A percentile compares a stretch with the other conserved stretches of the same genome.
phyloP scores from a whole-genome alignment of 768 basidiomycete genomes.

The Leccinum incarnatum region DNA sequence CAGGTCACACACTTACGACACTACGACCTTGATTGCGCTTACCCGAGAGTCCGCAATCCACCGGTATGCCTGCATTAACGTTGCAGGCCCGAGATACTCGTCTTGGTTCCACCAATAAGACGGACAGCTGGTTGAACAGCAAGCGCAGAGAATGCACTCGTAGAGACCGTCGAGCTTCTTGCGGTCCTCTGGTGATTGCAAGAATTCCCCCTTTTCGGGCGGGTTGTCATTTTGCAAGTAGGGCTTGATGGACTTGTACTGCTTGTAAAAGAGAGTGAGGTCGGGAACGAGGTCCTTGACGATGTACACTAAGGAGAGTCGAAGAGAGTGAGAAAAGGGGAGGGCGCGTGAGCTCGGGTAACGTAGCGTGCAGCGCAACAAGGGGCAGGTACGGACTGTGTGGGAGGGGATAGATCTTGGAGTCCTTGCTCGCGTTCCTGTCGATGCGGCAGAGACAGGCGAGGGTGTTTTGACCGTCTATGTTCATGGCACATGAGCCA shows the following conservation, averaged over 20 bases:
- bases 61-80: slow-evolving; percentile 93
- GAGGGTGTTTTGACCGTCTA: slow-evolving; percentile 96
- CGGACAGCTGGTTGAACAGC: slow-evolving; percentile 97
- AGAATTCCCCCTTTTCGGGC: slow-evolving; percentile 79
- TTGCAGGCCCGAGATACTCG: slow-evolving; percentile 96
- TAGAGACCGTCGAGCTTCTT: slow-evolving; percentile 96
- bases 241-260: slow-evolving; percentile 99
- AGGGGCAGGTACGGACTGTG: slow-evolving; percentile 66
- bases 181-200: slow-evolving; percentile 89
- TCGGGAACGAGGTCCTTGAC: slow-evolving; percentile 98
- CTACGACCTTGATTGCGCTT: slow-evolving; percentile 47
- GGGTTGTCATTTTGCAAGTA: slow-evolving; percentile 93
- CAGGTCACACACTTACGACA: neutral
- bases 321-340: neutral
- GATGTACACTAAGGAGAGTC: slow-evolving; percentile 73
- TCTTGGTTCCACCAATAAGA: slow-evolving; percentile 99
- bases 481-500: slow-evolving; percentile 99
- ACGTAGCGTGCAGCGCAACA: neutral
- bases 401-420: slow-evolving; percentile 95
- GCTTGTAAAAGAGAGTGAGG: slow-evolving; percentile 93
- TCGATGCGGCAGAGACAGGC: slow-evolving; percentile 97
- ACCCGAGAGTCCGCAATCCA: slow-evolving; percentile 98
- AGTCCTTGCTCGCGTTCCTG: slow-evolving; percentile 62
- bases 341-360: neutral
- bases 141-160: slow-evolving; percentile 96